Conservation (phyloP, 2,329 filamentous ascomycete genomes). For the Sarocladium brachiariae region DNA sequence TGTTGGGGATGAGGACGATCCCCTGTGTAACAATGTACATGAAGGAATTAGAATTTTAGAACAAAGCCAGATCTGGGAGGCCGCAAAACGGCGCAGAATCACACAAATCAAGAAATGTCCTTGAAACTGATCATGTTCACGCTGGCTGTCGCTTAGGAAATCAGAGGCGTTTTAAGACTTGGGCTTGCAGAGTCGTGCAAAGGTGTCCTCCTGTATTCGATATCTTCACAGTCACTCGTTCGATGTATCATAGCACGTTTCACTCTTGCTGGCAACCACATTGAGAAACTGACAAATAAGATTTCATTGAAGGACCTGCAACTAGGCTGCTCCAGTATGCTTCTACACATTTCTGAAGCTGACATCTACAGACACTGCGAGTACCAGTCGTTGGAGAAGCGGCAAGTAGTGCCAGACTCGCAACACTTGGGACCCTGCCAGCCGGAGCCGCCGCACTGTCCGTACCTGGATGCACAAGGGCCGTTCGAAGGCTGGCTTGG, state of each 20-base stretch:
- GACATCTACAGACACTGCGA: conserved; percentile 2
- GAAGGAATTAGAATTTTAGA: conserved; percentile 5
- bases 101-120: not conserved
- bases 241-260: no score
- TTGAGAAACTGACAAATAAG: no score
- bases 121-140: no score
- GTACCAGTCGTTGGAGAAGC: conserved; percentile 9
- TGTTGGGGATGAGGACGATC: not conserved
- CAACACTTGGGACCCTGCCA: conserved; percentile 4
- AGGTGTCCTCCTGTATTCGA: no score
- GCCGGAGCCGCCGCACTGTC: conserved; percentile 1
- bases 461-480: not conserved
- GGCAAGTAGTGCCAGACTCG: conserved; percentile 1
- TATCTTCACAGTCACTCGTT: no score
- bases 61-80: not conserved
- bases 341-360: not conserved
- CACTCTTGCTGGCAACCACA: no score
- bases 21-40: conserved; percentile 9
- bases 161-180: no score
- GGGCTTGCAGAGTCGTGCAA: no score
- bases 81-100: not conserved
- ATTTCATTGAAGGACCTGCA: no score
- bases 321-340: no score
- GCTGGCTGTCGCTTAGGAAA: not conserved
- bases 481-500: conserved; percentile 1